Percentiles rank a stretch among this genome's conserved stretches.
Conservation (phyloP, 441 rosid genomes). For the Adansonia rubrostipa region DNA sequence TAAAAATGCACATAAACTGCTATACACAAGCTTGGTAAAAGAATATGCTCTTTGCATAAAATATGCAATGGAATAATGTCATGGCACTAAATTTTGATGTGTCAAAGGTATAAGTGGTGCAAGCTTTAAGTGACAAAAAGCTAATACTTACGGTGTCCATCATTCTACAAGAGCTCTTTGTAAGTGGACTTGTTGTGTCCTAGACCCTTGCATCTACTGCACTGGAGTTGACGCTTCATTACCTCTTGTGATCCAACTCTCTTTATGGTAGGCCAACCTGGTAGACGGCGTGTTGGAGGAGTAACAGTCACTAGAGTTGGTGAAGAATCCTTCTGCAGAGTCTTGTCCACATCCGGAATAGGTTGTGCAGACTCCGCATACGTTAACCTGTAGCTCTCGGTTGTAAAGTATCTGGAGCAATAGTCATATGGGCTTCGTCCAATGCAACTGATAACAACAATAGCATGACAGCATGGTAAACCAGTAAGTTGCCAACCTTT, state of each 20-base stretch:
- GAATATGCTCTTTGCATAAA: not conserved
- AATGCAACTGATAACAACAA: conserved; percentile 62
- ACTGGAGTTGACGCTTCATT: conserved; percentile 87
- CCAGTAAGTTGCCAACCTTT: conserved; percentile 85
- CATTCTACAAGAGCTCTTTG: conserved; percentile 64
- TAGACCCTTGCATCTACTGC: conserved; percentile 95
- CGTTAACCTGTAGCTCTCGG: conserved; percentile 68
- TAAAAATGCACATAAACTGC: not conserved
- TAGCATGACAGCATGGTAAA: conserved; percentile 77
- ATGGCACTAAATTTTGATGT: not conserved
- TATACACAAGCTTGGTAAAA: not conserved
- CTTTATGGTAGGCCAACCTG: conserved; percentile 87
- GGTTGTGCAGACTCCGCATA: conserved; percentile 74
- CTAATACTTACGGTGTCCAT: conserved; percentile 43
- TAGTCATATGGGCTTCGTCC: conserved; percentile 66
- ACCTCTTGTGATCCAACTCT: conserved; percentile 60
- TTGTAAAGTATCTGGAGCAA: conserved; percentile 74
- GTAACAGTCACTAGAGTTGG: conserved; percentile 65
- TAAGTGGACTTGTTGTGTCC: conserved; percentile 98
- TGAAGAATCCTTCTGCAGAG: conserved; percentile 51
- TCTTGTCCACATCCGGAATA: conserved; percentile 57
- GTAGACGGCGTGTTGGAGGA: conserved; percentile 86
- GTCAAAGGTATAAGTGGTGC: conserved; percentile 2
- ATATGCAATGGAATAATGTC: not conserved
- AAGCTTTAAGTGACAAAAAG: conserved; percentile 13